Evolutionary conservation across 352 stramenopile species (phyloP).

Genomic region (Globisporangium cylindrosporum): DNA sequence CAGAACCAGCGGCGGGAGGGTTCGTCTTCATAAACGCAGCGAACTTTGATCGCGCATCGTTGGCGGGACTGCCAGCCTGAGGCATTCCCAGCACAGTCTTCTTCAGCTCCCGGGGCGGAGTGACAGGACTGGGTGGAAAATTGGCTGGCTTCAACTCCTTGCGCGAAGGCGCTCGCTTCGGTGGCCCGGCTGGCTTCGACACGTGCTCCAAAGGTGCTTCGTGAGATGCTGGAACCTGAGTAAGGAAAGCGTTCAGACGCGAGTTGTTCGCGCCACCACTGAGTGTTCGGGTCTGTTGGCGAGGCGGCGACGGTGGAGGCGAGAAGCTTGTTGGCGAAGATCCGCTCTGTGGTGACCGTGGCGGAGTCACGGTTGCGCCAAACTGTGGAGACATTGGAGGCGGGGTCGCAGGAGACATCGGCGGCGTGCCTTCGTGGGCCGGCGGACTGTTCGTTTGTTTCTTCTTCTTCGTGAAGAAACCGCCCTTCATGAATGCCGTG

Average conservation of each 20-base stretch:
- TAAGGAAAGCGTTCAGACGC: conserved; percentile 75
- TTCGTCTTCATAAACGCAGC: conserved; percentile 80
- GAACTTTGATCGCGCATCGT: conserved; percentile 71
- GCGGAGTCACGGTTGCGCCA: conserved; percentile 20
- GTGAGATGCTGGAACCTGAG: conserved; percentile 59
- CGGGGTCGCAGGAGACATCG: conserved; percentile 45
- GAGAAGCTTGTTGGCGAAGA: conserved; percentile 17
- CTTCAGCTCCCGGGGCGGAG: conserved; percentile 23
- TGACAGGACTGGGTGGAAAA: conserved; percentile 21
- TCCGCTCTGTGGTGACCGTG: conserved; percentile 13
- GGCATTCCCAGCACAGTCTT: conserved; percentile 19
- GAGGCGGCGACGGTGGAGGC: conserved; percentile 17
- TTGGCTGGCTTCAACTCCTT: conserved; percentile 30
- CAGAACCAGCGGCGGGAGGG: conserved; percentile 31
- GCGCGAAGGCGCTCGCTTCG: conserved; percentile 40
- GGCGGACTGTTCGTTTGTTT: conserved; percentile 30
- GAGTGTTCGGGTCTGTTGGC: conserved; percentile 36
- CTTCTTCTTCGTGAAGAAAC: conserved; percentile 75
- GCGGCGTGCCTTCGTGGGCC: conserved; percentile 50
- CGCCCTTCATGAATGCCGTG: conserved; percentile 76
- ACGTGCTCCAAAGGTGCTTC: conserved; percentile 58
- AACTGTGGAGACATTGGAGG: conserved; percentile 51
- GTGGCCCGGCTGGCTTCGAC: conserved; percentile 51
- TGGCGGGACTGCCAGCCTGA: conserved; percentile 16
- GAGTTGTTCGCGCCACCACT: conserved; percentile 52